These are phyloP conservation scores for Echria macrotheca DNA, from an alignment of 495 filamentous ascomycete species.

Conservation along the genomic window DNA sequence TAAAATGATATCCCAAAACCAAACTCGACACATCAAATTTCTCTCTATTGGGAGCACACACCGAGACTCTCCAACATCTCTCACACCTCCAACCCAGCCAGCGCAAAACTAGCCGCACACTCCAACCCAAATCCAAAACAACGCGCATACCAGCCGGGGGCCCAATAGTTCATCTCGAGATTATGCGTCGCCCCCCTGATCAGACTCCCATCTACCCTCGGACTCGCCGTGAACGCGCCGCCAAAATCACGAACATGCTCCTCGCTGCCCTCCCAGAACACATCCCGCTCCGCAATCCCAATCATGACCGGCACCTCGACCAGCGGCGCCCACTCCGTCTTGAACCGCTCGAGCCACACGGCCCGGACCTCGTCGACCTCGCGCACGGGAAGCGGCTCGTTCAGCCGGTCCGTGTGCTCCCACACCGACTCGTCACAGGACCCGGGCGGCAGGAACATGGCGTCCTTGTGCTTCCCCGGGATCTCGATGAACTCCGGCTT, in stretches of 20 bases:
- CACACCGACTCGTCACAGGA: constrained; percentile 15
- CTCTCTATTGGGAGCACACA: no score
- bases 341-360: constrained; percentile 22
- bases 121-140: constrained; percentile 30
- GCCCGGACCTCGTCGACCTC: background rate
- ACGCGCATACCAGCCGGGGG: constrained; percentile 32
- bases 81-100: background rate
- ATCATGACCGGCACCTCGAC: constrained; percentile 30
- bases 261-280: constrained; percentile 26
- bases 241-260: constrained; percentile 21
- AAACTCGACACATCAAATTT: no score
- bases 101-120: constrained; percentile 1
- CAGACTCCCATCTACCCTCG: constrained; percentile 22
- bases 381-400: constrained; percentile 15
- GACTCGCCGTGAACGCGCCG: constrained; percentile 22
- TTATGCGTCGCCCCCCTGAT: constrained; percentile 27
- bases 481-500: background rate
- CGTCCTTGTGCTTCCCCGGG: constrained; percentile 18
- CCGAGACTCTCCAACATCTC: no score
- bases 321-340: constrained; percentile 17
- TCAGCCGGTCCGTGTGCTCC: constrained; percentile 19
- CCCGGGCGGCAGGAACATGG: constrained; percentile 18
- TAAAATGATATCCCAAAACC: no score
- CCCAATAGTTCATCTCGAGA: constrained; percentile 31
- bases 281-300: constrained; percentile 28